phyloP scores from a whole-genome alignment of 1,139 yeast genomes.

The Pichia sp. region DNA sequence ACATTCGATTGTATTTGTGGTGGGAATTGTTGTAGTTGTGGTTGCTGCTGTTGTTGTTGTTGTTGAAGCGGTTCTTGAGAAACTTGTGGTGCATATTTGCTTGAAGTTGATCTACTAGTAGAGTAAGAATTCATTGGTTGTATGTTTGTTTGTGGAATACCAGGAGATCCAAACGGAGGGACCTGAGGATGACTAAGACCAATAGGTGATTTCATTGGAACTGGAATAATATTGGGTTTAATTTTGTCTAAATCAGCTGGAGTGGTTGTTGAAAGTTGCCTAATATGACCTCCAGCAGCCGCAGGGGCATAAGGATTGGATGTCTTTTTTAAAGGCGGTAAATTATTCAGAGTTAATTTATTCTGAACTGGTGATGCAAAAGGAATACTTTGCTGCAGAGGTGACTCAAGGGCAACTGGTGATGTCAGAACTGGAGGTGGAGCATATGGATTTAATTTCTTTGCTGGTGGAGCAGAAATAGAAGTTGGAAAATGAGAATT shows the following conservation, averaged over 20 bases:
- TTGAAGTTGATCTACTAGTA: too few species aligned
- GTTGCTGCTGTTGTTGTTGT: slow-evolving; percentile 2
- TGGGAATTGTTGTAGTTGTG: background rate
- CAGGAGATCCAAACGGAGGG: background rate
- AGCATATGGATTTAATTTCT: slow-evolving; percentile 18
- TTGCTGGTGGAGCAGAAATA: background rate
- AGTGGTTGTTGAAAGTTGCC: slow-evolving; percentile 20
- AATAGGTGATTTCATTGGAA: slow-evolving; percentile 24
- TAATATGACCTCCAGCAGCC: slow-evolving; percentile 28
- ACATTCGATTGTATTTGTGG: background rate
- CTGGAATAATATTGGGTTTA: slow-evolving; percentile 26
- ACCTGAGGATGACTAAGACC: background rate
- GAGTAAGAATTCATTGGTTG: background rate
- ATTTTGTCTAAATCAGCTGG: slow-evolving; percentile 15
- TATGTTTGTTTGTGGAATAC: background rate
- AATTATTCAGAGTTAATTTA: background rate
- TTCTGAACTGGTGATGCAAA: background rate
- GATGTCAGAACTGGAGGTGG: slow-evolving; percentile 8
- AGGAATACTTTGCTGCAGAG: background rate
- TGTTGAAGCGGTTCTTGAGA: slow-evolving; percentile 1
- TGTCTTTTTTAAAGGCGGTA: slow-evolving; percentile 12
- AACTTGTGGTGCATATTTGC: slow-evolving; percentile 2
- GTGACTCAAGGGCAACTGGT: too few species aligned
- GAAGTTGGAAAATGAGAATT: too few species aligned
- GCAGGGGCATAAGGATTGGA: slow-evolving; percentile 30